phyloP scores from a whole-genome alignment of 208 protist genomes.

The Leishmania lainsoni region DNA sequence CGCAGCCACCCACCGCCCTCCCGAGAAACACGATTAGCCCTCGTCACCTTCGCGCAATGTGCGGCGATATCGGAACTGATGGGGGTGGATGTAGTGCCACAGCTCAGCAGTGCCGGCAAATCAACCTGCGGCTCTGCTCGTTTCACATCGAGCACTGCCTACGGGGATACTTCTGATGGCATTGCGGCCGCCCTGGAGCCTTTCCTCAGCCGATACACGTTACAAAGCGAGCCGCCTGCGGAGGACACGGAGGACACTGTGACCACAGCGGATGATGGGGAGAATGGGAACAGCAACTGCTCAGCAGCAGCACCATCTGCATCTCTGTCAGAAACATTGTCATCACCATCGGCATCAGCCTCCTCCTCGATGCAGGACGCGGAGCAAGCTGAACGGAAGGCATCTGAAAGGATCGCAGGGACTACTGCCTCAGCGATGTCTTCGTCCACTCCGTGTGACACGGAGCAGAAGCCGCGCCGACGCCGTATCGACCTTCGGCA shows the following conservation, averaged over 20 bases:
- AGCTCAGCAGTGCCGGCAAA: slow-evolving; percentile 7
- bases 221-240: slow-evolving; percentile 14
- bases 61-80: slow-evolving; percentile 69
- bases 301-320: neutral
- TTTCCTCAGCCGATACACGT: slow-evolving; percentile 49
- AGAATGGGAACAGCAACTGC: neutral
- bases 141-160: slow-evolving; percentile 11
- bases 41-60: slow-evolving; percentile 75
- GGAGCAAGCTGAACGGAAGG: neutral
- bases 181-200: slow-evolving; percentile 42
- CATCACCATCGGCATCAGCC: neutral
- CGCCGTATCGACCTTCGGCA: slow-evolving; percentile 48
- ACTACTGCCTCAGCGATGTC: neutral
- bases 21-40: slow-evolving; percentile 38
- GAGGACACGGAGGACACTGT: slow-evolving; percentile 8
- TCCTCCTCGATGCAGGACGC: neutral
- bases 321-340: neutral
- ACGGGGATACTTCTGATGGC: slow-evolving; percentile 22
- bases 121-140: neutral
- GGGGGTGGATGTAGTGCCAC: slow-evolving; percentile 41
- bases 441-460: neutral
- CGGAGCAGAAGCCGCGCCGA: neutral
- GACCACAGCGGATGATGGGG: neutral
- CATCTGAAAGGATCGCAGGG: neutral
- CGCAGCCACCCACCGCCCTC: slow-evolving; percentile 17